phyloP scores from a whole-genome alignment of 2,329 filamentous ascomycete genomes.

The Exophiala spinifera region DNA sequence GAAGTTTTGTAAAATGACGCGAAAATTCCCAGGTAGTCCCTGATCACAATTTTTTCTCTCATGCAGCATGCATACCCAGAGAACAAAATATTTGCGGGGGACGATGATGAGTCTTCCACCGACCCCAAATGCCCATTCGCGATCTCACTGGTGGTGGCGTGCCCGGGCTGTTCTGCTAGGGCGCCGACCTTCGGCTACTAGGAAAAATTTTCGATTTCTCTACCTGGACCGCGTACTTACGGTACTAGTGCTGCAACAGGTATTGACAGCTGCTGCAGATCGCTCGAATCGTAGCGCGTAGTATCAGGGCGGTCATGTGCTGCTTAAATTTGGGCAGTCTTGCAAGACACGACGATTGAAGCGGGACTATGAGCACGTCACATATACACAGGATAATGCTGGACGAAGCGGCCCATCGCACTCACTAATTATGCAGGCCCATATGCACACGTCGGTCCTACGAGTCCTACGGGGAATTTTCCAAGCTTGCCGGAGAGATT shows the following conservation, averaged over 20 bases:
- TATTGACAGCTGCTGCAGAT: too few species aligned
- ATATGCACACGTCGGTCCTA: too few species aligned
- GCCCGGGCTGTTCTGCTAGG: neutral
- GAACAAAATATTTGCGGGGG: constrained; percentile 22
- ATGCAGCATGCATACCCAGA: neutral
- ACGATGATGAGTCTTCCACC: constrained; percentile 3
- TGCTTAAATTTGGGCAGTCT: too few species aligned
- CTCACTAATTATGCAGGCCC: too few species aligned
- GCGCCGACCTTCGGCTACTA: constrained; percentile 12
- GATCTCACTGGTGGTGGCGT: constrained; percentile 12
- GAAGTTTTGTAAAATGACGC: neutral
- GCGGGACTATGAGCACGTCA: too few species aligned
- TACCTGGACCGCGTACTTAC: neutral
- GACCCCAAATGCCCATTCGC: constrained; percentile 10
- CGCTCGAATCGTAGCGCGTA: too few species aligned
- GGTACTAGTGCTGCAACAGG: neutral
- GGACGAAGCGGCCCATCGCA: too few species aligned
- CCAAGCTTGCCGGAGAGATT: too few species aligned
- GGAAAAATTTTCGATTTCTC: neutral
- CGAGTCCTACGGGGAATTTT: too few species aligned
- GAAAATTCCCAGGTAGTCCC: constrained; percentile 6
- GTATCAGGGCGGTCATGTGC: neutral
- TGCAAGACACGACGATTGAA: too few species aligned
- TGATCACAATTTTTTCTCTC: constrained; percentile 21
- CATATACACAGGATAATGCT: too few species aligned